Percentiles rank a stretch among this genome's conserved stretches.
phyloP scores from a whole-genome alignment of 371 early-diverging fungal genomes.

The Ordospora colligata region DNA sequence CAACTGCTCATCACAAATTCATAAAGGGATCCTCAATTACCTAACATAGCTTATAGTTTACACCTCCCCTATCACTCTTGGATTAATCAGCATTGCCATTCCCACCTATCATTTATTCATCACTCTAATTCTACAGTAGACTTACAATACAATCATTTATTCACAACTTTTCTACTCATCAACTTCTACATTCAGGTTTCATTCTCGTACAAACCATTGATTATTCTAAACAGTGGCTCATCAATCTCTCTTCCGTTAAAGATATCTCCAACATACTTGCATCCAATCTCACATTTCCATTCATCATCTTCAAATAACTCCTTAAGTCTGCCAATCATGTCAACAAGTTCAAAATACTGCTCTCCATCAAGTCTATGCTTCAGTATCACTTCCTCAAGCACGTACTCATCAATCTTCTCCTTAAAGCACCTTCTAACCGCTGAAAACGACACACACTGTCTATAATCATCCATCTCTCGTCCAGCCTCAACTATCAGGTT shows the following conservation, averaged over 20 bases:
- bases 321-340: constrained; percentile 19
- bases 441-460: constrained; percentile 6
- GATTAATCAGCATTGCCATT: no score
- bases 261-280: constrained; percentile 27
- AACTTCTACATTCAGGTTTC: not conserved
- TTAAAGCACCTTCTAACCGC: not conserved
- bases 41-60: no score
- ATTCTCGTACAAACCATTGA: constrained; percentile 9
- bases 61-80: no score
- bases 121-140: no score
- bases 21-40: not conserved
- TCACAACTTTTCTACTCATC: no score
- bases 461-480: constrained; percentile 30
- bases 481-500: constrained; percentile 21
- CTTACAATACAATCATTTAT: no score
- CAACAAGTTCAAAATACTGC: constrained; percentile 32
- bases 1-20: not conserved
- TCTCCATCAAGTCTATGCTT: constrained; percentile 15
- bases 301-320: constrained; percentile 22
- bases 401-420: constrained; percentile 36
- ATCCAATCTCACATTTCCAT: constrained; percentile 34
- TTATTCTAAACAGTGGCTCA: not conserved
- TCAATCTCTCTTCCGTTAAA: constrained; percentile 22
- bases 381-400: constrained; percentile 38
- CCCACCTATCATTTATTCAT: no score